Evolutionary conservation across 768 basidiomycete species (phyloP), one percentile per base, ranked within the genome.

Genomic region (Cyclocybe cylindracea): DNA sequence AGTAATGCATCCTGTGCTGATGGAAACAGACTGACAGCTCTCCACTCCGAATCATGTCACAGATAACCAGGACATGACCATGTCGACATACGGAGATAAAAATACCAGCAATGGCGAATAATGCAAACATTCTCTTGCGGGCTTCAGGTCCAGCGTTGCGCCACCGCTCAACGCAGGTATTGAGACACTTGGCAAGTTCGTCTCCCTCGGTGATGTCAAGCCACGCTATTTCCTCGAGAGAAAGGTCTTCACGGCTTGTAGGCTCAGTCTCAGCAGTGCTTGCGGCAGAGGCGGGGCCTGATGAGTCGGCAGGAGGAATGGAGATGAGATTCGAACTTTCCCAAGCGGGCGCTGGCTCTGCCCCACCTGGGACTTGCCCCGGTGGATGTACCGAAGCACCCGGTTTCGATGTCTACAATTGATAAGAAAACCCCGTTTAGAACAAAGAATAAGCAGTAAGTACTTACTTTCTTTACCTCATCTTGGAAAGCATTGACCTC

Each of bases 21-120:
- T n/a, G n/a, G n/a, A n/a, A n/a, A n/a, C n/a, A n/a, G 7, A 53
- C 59, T 34, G 43, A 68, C 64, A 66, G 38, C 48, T 68, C 65
- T 1, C 65, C 62, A 24, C 65, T 65, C 3, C 48, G 51, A 9
- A 65, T 55, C 64, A 65, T 70, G 32, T 70, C 65, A 45, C 58
- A 62, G 14, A 64, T 53, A n/a, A n/a, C n/a, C n/a, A n/a, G n/a
- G n/a, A n/a, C n/a, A n/a, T n/a, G n/a, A n/a, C n/a, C n/a, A n/a
- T 70, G 68, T 0, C 58, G 58, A 44, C 67, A 70, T 0, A 64
- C 54, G 0, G 51, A 19, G 1, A 70, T 13, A 24, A 69, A 70
- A 2, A 69, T 57, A 0, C 67, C 65, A 2, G 64, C 51, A 6
- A 61, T 44, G 4, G 57, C 63, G 49, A 65, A 65, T 0, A 66